Conservation (phyloP, 495 filamentous ascomycete genomes). For the Daldinia vernicosa region DNA sequence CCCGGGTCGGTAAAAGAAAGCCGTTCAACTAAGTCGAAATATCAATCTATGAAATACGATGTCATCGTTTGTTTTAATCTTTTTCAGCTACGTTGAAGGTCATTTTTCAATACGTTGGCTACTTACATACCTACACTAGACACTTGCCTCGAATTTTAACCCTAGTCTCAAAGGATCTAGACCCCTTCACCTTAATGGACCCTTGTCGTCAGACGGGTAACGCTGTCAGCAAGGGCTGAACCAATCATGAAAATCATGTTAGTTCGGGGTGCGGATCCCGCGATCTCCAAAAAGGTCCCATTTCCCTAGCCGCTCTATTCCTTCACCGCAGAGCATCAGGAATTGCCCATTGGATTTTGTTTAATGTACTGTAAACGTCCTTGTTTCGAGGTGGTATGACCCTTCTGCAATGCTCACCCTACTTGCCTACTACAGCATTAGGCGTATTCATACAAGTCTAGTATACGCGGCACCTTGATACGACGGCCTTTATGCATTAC, state of each 20-base stretch:
- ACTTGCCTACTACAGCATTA: conserved; percentile 5
- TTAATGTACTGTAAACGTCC: conserved; percentile 13
- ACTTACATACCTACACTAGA: no score
- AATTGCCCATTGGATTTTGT: neutral
- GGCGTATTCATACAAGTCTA: conserved; percentile 6
- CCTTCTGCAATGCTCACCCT: conserved; percentile 3
- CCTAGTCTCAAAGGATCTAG: conserved; percentile 40
- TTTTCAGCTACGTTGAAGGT: neutral
- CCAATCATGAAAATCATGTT: conserved; percentile 19
- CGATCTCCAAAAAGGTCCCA: conserved; percentile 29
- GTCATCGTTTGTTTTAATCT: neutral
- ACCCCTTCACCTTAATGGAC: conserved; percentile 32
- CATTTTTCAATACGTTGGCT: neutral
- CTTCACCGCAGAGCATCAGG: conserved; percentile 19
- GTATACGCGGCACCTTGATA: conserved; percentile 7
- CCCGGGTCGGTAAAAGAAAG: neutral
- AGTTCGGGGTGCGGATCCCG: conserved; percentile 32
- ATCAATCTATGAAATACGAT: neutral
- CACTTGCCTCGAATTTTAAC: conserved; percentile 6
- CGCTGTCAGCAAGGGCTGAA: conserved; percentile 24
- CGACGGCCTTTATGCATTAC: conserved; percentile 15
- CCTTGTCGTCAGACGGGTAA: conserved; percentile 28
- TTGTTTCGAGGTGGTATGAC: conserved; percentile 14
- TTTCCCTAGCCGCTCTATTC: conserved; percentile 10
- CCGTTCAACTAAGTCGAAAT: neutral